These are phyloP conservation scores for Rachicladosporium sp. DNA, from an alignment of 2,329 filamentous ascomycete species.

Conservation along the genomic window DNA sequence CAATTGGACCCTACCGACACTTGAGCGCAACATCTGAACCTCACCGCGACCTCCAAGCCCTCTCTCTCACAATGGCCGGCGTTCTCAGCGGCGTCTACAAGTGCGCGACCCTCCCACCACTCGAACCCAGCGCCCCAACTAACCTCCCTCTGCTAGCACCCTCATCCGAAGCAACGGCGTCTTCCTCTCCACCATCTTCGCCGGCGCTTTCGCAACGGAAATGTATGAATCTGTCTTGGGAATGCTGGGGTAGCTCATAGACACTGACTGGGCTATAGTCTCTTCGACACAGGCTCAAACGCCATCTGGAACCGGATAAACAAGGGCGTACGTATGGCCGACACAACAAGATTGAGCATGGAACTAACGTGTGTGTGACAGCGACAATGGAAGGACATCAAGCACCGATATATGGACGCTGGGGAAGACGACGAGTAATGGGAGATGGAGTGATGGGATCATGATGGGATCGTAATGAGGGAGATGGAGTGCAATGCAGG, in stretches of 20 bases:
- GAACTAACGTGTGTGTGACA: slow-evolving; percentile 32
- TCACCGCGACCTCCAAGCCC: not conserved
- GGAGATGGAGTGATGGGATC: slow-evolving; percentile 43
- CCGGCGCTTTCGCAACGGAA: slow-evolving; percentile 79
- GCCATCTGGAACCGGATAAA: slow-evolving; percentile 85
- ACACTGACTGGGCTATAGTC: slow-evolving; percentile 40
- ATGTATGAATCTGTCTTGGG: slow-evolving; percentile 49
- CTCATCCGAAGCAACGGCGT: slow-evolving; percentile 77
- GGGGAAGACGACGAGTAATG: slow-evolving; percentile 43
- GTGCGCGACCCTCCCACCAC: slow-evolving; percentile 23
- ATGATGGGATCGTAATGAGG: not conserved
- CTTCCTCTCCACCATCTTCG: slow-evolving; percentile 81
- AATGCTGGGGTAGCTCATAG: not conserved
- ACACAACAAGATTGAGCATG: not conserved
- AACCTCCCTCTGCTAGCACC: slow-evolving; percentile 44
- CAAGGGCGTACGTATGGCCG: slow-evolving; percentile 62
- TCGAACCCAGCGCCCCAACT: slow-evolving; percentile 8
- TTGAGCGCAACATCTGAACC: too few species aligned
- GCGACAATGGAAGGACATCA: slow-evolving; percentile 99
- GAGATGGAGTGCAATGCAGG: too few species aligned
- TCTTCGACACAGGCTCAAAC: slow-evolving; percentile 71
- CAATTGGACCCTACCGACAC: too few species aligned
- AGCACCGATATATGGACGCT: slow-evolving; percentile 60
- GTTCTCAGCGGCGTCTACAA: slow-evolving; percentile 46
- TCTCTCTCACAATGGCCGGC: slow-evolving; percentile 43